Evolutionary conservation across 139 green algal species (phyloP).

Genomic region (Diplosphaera chodatii): DNA sequence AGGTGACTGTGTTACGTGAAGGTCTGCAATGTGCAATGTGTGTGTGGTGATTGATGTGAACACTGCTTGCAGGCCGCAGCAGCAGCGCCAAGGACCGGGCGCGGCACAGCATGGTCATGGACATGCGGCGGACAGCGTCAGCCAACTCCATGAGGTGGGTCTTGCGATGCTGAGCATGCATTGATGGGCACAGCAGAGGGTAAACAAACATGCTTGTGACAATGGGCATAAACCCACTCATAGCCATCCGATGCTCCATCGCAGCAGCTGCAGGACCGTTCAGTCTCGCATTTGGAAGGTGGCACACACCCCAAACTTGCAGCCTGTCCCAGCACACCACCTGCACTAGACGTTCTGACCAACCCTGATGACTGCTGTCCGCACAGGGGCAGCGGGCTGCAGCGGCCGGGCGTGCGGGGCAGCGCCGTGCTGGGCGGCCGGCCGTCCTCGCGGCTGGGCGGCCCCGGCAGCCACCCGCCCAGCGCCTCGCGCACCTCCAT

Average conservation of each 20-base stretch:
- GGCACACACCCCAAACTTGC: no score
- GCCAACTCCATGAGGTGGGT: background rate
- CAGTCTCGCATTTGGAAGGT: no score
- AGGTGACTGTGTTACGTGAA: no score
- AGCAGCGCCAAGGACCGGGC: background rate
- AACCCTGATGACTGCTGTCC: background rate
- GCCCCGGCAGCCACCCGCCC: no score
- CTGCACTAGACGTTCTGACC: no score
- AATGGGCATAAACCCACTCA: no score
- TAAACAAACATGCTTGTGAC: no score
- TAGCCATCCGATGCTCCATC: no score
- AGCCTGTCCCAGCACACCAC: no score
- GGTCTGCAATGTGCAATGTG: no score
- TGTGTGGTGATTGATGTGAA: background rate
- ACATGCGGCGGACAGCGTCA: background rate
- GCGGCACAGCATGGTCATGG: background rate
- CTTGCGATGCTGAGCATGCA: background rate
- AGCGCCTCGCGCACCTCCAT: background rate
- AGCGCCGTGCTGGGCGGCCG: background rate
- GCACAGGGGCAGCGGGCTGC: background rate
- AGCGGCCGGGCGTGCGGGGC: background rate
- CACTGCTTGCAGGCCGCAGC: conserved; percentile 4
- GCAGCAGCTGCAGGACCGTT: no score
- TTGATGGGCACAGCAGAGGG: no score
- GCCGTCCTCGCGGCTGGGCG: background rate